Conservation (phyloP, 2,329 filamentous ascomycete genomes). For the Neonectria neomacrospora region DNA sequence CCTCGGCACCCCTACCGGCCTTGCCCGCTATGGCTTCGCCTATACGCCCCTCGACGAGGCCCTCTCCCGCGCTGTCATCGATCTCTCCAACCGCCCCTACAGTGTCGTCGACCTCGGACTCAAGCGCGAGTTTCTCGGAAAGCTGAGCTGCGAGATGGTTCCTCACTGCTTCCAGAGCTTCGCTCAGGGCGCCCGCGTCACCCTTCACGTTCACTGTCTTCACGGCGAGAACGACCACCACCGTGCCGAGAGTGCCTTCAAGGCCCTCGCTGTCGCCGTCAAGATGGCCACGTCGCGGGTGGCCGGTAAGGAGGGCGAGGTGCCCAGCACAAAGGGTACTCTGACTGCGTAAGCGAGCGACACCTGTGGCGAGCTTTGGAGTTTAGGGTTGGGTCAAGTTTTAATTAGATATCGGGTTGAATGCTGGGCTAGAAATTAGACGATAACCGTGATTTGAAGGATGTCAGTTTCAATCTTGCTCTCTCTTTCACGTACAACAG, state of each 20-base stretch:
- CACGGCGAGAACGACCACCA: conserved; percentile 96
- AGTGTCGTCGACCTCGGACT: conserved; percentile 85
- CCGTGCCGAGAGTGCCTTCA: conserved; percentile 95
- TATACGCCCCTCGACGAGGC: conserved; percentile 97
- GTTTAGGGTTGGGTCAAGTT: conserved; percentile 34
- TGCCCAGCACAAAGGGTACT: conserved; percentile 96
- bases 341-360: conserved; percentile 64
- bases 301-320: conserved; percentile 86
- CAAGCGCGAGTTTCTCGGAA: conserved; percentile 91
- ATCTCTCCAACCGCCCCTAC: conserved; percentile 92
- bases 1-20: conserved; percentile 80
- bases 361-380: conserved; percentile 27
- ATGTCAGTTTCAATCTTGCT: background rate
- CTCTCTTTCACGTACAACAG: background rate
- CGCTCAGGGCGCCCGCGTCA: conserved; percentile 87
- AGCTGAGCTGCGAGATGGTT: conserved; percentile 95
- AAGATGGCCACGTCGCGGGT: conserved; percentile 79
- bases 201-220: conserved; percentile 94
- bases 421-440: conserved; percentile 29
- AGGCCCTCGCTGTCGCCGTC: conserved; percentile 90
- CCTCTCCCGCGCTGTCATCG: conserved; percentile 90
- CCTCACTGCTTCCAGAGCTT: conserved; percentile 96
- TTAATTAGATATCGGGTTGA: conserved; percentile 27
- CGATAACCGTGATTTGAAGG: background rate
- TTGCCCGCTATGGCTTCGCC: conserved; percentile 90